phyloP scores from a whole-genome alignment of 352 stramenopile species.

The Globisporangium canariense region DNA sequence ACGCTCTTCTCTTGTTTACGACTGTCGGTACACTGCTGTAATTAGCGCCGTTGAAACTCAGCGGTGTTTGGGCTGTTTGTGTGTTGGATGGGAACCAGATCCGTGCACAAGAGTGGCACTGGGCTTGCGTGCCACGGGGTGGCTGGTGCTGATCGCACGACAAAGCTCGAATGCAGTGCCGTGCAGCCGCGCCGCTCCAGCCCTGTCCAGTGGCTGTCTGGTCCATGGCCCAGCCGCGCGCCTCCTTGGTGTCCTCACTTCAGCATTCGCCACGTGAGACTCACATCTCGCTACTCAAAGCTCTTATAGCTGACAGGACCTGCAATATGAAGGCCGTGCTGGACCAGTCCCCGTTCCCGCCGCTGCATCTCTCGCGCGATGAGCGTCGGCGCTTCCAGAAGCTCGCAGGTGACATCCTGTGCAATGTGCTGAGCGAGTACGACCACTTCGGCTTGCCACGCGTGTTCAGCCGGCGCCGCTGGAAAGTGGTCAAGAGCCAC shows the following conservation, averaged over 20 bases:
- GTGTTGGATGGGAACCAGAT: too few species aligned
- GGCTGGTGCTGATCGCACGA: too few species aligned
- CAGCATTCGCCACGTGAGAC: constrained; percentile 1
- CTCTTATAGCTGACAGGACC: neutral
- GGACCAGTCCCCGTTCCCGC: constrained; percentile 13
- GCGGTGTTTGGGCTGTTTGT: too few species aligned
- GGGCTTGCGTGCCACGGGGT: too few species aligned
- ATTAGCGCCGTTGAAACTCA: too few species aligned
- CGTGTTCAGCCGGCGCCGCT: constrained; percentile 8
- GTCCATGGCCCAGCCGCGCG: too few species aligned
- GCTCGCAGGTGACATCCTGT: constrained; percentile 10
- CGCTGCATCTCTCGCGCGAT: constrained; percentile 1
- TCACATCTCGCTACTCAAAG: neutral
- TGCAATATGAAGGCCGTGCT: constrained; percentile 15
- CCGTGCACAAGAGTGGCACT: too few species aligned
- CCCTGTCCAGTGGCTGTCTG: too few species aligned
- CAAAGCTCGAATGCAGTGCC: too few species aligned
- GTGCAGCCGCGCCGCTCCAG: too few species aligned
- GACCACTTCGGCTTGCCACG: constrained; percentile 14
- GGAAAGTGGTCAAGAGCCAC: constrained; percentile 16
- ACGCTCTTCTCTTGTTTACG: too few species aligned
- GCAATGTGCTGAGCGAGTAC: constrained; percentile 11
- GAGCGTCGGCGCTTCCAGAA: constrained; percentile 7
- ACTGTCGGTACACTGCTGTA: too few species aligned
- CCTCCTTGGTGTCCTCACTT: neutral